Evolutionary conservation across 2,329 filamentous ascomycete genomes (phyloP), one percentile per base, ranked within the genome.

Genomic region (Grosmannia serpens): DNA sequence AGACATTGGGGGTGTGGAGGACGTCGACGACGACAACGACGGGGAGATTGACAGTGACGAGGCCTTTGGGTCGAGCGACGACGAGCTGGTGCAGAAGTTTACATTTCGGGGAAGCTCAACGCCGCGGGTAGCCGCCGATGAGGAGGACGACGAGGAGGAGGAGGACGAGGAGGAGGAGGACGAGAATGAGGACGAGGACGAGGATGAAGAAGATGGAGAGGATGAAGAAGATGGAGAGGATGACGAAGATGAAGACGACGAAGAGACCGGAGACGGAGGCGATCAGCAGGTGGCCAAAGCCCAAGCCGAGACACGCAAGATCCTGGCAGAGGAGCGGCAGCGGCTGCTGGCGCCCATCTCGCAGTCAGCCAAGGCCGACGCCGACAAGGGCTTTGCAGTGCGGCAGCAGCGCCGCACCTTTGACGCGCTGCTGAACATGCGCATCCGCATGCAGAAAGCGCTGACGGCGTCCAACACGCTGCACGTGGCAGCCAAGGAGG

Each of bases 381-480:
- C 87, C 5, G 83, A 86, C 49, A 97, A 97, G 71, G 94, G 94
- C 15, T 74, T 81, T 58, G 92, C 92, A 0, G 89, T 99, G 44
- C 92, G 91, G 66, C 78, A 85, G 59, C 94, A 99, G 73, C 84
- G 91, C 56, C 86, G 86, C 62, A 84, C 86, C 0, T 99, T 96
- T 67, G 92, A 97, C 65, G 83, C 88, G 0, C 81, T 97, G 1
- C 80, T 99, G 35, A 95, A 96, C 72, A 82, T 91, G 17, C 85
- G 94, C 24, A 96, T 99, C 67, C 88, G 92, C 61, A 75, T 99
- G 22, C 95, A 99, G 70, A 97, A 96, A 71, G 90, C 89, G 1
- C 74, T 99, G 17, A 81, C 94, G 20, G 86, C 88, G 0, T 82
- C 86, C 29, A 96, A 96, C 70, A 87, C 90, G 1, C 77, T 95